Evolutionary conservation across 805 yeast genomes (phyloP), one percentile per base, ranked within the genome.

Genomic region (Brettanomyces anomalus): DNA sequence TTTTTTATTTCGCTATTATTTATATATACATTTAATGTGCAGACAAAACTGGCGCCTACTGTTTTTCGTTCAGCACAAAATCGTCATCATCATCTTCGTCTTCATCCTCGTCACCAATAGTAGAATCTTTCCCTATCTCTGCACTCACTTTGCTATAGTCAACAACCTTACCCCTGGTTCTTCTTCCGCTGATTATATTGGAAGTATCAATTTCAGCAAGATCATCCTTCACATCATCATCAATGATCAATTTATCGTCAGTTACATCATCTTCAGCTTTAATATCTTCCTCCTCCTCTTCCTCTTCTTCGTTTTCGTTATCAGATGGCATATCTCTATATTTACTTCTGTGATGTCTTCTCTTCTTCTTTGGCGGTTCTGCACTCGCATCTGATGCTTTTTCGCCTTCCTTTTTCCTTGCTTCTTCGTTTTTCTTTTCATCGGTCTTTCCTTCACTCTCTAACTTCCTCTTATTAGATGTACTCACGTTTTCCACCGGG

Each of bases 161-260:
- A 52, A 89, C 82, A 16, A 81, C 83, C 56, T 80, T 83, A 14
- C 96, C 95, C 52, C 97, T 76, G 6, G 96, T 88, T 69, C 96
- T 84, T 64, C 95, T 74, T 13, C 94, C 93, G 15, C 77, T 66
- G 50, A 87, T 87, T 58, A 88, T 87, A 64, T 88, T 89, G 33
- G 87, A 67, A 33, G 82, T 70, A 56, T 85, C 95, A 51, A 88
- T 85, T 62, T 83, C 95, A 31, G 73, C 71, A 49, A 86, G 68
- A 53, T 83, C 90, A 53, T 85, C 95, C 31, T 84, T 93, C 19
- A 78, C 88, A 17, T 71, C 79, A 14, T 78, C 85, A 17, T 76
- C 87, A 31, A 71, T 80, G 28, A 71, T 65, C 34, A 73, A 69
- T 38, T 71, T 54, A 46, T 74, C 76, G 35, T 72, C 80, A 48